Percentiles rank a stretch among this genome's conserved stretches.
phyloP scores from a whole-genome alignment of 495 filamentous ascomycete genomes.

The Neurospora pannonica region DNA sequence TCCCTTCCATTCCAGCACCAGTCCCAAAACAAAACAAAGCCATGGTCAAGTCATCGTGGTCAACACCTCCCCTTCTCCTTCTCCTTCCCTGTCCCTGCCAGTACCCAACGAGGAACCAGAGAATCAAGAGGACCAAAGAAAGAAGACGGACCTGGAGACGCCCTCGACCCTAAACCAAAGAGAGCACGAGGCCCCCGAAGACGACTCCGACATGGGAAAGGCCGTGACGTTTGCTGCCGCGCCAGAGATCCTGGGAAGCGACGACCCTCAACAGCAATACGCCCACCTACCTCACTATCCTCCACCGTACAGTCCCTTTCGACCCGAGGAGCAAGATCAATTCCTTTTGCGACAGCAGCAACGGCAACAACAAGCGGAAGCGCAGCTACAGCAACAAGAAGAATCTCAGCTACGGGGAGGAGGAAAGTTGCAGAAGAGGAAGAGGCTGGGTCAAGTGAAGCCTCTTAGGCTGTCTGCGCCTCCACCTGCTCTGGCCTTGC shows the following conservation, averaged over 20 bases:
- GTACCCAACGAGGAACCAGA: background rate
- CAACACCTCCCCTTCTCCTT: background rate
- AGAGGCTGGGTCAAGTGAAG: constrained; percentile 1
- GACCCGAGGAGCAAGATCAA: background rate
- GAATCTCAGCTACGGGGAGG: background rate
- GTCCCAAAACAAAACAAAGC: background rate
- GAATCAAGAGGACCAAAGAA: background rate
- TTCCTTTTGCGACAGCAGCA: background rate
- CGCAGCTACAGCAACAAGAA: background rate
- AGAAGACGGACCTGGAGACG: background rate
- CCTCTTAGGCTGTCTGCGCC: background rate
- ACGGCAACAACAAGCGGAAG: background rate
- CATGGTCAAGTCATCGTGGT: background rate
- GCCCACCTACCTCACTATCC: background rate
- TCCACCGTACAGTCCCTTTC: background rate
- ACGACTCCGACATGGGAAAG: background rate
- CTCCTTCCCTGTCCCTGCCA: background rate
- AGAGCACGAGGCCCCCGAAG: background rate
- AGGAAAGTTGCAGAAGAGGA: constrained; percentile 39
- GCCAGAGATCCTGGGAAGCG: background rate
- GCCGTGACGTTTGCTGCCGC: background rate
- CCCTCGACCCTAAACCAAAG: background rate
- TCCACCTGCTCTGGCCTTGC: constrained; percentile 16
- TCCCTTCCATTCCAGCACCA: background rate
- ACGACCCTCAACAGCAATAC: background rate